These are phyloP conservation scores for Eutrema japonicum DNA, from an alignment of 345 rosid species.

Conservation along the genomic window DNA sequence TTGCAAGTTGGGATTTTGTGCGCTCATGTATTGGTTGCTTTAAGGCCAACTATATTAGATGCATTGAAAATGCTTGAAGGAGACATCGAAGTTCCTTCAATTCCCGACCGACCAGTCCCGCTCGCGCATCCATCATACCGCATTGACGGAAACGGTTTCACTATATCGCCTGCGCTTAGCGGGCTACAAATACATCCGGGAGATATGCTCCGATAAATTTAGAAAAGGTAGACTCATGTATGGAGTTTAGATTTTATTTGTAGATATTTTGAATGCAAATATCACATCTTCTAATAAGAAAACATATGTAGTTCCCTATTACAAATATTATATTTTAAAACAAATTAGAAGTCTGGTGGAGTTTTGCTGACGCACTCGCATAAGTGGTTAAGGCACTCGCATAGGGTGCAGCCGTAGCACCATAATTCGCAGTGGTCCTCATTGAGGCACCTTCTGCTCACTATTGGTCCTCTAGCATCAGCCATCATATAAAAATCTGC, in stretches of 20 bases:
- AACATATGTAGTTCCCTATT: background rate
- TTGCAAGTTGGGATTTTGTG: conserved; percentile 82
- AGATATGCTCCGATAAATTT: conserved; percentile 38
- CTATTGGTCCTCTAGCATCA: conserved; percentile 22
- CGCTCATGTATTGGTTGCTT: conserved; percentile 92
- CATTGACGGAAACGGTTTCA: conserved; percentile 39
- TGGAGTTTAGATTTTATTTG: conserved; percentile 10
- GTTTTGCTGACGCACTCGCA: background rate
- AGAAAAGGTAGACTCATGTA: conserved; percentile 21
- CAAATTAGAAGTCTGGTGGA: background rate
- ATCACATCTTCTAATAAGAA: background rate
- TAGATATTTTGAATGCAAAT: conserved; percentile 21
- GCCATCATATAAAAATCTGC: conserved; percentile 17
- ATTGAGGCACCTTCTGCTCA: background rate
- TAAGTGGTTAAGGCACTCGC: background rate
- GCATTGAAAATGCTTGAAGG: conserved; percentile 94
- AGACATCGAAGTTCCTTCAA: conserved; percentile 76
- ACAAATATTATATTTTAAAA: background rate
- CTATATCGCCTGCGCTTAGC: conserved; percentile 40
- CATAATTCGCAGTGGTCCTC: background rate
- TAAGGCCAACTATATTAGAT: conserved; percentile 79
- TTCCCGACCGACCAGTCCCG: conserved; percentile 74
- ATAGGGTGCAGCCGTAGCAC: conserved; percentile 9
- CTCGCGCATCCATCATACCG: conserved; percentile 46
- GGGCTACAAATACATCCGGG: conserved; percentile 37